A percentile compares a stretch with the other conserved stretches of the same genome.
Conservation (phyloP, 176 grass and related monocot species). For the Luzula sylvatica region DNA sequence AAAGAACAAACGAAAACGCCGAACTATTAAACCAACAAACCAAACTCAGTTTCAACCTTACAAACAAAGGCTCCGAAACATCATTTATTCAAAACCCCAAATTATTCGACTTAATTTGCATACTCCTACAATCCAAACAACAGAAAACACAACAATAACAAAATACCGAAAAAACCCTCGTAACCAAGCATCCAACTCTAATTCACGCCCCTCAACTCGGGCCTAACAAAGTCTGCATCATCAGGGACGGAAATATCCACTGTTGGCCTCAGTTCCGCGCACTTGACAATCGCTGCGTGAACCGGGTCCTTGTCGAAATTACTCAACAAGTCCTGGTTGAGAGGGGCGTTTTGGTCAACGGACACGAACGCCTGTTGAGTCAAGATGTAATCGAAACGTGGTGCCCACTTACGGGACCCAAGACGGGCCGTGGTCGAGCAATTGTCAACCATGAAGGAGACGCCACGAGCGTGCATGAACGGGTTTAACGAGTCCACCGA, state of each 20-base stretch:
- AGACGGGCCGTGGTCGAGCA: conserved; percentile 81
- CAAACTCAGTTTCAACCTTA: too few relatives aligned
- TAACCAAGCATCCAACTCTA: conserved; percentile 2
- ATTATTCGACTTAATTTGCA: too few relatives aligned
- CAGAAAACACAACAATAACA: conserved; percentile 2
- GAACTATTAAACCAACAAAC: too few relatives aligned
- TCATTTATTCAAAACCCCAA: too few relatives aligned
- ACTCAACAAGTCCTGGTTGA: conserved; percentile 87
- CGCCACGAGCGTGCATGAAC: conserved; percentile 90
- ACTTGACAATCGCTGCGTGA: conserved; percentile 64
- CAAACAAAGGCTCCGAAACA: too few relatives aligned
- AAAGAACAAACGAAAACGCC: too few relatives aligned
- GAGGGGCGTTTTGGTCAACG: conserved; percentile 33
- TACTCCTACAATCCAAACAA: conserved; percentile 1
- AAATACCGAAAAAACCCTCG: conserved; percentile 7
- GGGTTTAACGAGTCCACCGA: conserved; percentile 88
- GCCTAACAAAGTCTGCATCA: conserved; percentile 65
- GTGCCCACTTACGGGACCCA: conserved; percentile 88
- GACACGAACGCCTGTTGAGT: conserved; percentile 71
- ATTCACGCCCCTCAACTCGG: conserved; percentile 37
- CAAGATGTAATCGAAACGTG: conserved; percentile 73
- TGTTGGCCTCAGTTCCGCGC: conserved; percentile 66
- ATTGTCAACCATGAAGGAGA: conserved; percentile 97
- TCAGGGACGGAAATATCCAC: conserved; percentile 82
- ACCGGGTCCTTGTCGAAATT: conserved; percentile 75